Base-by-base conservation (phyloP, 208 protist species). In the Trypanosomatidae sp. region DNA sequence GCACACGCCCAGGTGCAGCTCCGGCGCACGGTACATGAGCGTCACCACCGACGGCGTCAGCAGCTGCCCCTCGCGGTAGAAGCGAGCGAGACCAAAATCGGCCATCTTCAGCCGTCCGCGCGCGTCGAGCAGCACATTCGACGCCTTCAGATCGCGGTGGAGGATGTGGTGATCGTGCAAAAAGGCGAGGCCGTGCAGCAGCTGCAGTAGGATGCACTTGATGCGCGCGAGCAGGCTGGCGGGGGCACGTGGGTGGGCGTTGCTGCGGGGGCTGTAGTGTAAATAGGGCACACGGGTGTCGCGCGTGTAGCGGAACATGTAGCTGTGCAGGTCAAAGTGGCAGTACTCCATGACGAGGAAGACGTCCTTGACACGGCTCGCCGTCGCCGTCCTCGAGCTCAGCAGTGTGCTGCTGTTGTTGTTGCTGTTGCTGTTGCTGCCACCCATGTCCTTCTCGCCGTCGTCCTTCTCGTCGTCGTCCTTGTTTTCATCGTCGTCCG, bases 21-120 rank as follows among this genome's bases (percentile, higher is more conserved):
- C 94, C 10, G 95, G 95, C 1, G 94, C 85, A 19, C 93, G 82
- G 56, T 97, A 98, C 88, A 96, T 96, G 18, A 95, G 67, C n/a
- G 96, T 98, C 20, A 96, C 89, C 3, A 95, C 92, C 28, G 70
- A 87, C 11, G 78, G 67, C 18, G 82, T 94, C 18, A 91, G 58
- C 16, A 42, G 28, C 30, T 91, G 56, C 28, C 85, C 87, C 28
- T 93, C 87, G 37, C 74, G 66, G 57, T 92, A 93, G 27, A 70
- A 49, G 3, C 88, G 74, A 2, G 66, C 75, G 6, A 97, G 69
- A 7, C 88, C 88, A 67, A 95, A 92, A 49, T 95, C 88, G 50
- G 71, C 85, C n/a, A 95, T 25, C 54, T 93, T 87, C 47, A 89
- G 73, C 13, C 59, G 33, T 18, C 79, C 79, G 35, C 74, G 21